Conservation (phyloP, 306 rosid species). For the Sesbania bispinosa region DNA sequence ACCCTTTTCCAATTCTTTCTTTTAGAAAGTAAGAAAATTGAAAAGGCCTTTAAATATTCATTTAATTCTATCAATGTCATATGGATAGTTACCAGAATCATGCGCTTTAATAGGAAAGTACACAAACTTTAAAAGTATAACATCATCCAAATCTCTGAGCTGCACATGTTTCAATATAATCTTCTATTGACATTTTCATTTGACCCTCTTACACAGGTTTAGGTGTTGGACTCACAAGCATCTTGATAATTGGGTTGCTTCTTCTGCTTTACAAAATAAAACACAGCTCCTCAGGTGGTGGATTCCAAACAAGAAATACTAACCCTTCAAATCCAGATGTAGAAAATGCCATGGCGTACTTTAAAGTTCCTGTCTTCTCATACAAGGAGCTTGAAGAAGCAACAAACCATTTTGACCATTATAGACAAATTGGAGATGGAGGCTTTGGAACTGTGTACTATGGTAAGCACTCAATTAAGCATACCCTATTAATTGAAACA, state of each 20-base stretch:
- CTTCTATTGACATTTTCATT: slow-evolving; percentile 4
- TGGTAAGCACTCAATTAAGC: slow-evolving; percentile 19
- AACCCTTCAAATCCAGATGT: background rate
- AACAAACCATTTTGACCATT: slow-evolving; percentile 45
- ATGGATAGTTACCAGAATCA: background rate
- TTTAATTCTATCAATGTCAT: background rate
- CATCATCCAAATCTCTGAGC: background rate
- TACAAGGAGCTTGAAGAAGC: slow-evolving; percentile 45
- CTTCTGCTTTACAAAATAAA: background rate
- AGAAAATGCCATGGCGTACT: slow-evolving; percentile 9
- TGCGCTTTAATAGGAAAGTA: background rate
- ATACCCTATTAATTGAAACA: background rate
- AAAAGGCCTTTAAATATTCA: background rate
- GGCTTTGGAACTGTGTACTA: slow-evolving; percentile 35
- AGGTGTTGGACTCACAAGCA: background rate
- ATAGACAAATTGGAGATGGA: slow-evolving; percentile 53
- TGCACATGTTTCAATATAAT: no score
- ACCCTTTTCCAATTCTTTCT: background rate
- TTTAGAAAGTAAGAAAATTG: background rate
- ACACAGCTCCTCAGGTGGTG: background rate
- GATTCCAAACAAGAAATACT: slow-evolving; percentile 4
- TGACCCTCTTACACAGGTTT: slow-evolving; percentile 8
- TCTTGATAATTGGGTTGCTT: background rate
- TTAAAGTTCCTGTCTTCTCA: slow-evolving; percentile 33
- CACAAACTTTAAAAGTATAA: background rate